Evolutionary conservation across 768 basidiomycete species (phyloP).

Genomic region (Rhodosporidiobolus odoratus): DNA sequence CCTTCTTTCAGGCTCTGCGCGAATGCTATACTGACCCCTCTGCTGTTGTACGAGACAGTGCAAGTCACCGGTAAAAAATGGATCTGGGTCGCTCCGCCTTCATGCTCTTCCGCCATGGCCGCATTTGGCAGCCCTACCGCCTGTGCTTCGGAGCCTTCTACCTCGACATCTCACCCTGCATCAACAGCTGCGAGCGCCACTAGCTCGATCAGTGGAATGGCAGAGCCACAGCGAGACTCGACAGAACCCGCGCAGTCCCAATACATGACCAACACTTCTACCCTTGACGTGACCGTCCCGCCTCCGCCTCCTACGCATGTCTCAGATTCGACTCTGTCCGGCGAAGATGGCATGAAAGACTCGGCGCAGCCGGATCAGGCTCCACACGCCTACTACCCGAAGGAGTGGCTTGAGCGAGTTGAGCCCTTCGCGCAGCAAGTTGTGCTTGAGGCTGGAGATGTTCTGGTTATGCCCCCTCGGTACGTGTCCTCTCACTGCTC

Average conservation of each 20-base stretch:
- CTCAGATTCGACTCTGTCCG: constrained; percentile 26
- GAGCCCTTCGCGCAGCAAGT: constrained; percentile 59
- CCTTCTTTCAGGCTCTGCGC: neutral
- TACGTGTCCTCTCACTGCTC: constrained; percentile 28
- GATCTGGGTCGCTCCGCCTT: constrained; percentile 83
- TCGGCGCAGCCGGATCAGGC: neutral
- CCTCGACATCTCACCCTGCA: neutral
- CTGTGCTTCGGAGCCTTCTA: neutral
- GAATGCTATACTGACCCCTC: neutral
- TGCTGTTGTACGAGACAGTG: constrained; percentile 50
- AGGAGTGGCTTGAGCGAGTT: constrained; percentile 56
- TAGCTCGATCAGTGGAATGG: no score
- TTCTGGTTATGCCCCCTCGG: constrained; percentile 80
- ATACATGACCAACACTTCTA: constrained; percentile 73
- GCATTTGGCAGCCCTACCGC: constrained; percentile 44
- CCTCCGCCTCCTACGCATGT: constrained; percentile 20
- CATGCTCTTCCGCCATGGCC: constrained; percentile 53
- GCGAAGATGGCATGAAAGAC: no score
- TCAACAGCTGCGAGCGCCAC: no score
- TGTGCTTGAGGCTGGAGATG: constrained; percentile 71
- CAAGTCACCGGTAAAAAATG: constrained; percentile 86
- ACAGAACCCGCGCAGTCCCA: constrained; percentile 35
- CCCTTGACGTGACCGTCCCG: constrained; percentile 66
- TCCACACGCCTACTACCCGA: neutral
- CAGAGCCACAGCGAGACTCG: no score